Evolutionary conservation across 192 early-diverging fungal genomes (phyloP).

Genomic region (Kickxella alabastrina): DNA sequence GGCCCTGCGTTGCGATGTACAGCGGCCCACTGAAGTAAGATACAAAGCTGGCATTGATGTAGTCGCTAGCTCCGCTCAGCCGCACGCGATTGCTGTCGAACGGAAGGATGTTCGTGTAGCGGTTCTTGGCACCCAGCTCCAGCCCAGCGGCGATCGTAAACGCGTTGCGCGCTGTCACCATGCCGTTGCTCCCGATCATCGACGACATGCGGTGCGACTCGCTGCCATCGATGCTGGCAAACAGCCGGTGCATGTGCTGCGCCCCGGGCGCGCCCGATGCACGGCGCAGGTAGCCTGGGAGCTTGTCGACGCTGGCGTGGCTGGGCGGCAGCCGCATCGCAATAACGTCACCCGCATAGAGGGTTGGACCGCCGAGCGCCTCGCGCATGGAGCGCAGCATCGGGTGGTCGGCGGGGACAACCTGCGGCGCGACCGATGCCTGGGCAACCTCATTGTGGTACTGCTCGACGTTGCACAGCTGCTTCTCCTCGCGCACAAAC

Average conservation of each 20-base stretch:
- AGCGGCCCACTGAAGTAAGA: constrained; percentile 45
- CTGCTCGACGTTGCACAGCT: constrained; percentile 19
- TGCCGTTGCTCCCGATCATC: constrained; percentile 56
- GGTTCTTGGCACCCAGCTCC: constrained; percentile 63
- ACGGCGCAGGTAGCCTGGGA: constrained; percentile 31
- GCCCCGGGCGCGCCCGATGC: constrained; percentile 29
- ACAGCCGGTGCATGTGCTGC: constrained; percentile 22
- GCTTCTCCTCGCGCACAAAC: constrained; percentile 14
- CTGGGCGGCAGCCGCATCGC: constrained; percentile 39
- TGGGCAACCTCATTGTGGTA: background rate
- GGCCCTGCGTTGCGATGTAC: constrained; percentile 91
- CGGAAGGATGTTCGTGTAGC: constrained; percentile 84
- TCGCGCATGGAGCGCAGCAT: constrained; percentile 48
- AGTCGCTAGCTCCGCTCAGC: constrained; percentile 50
- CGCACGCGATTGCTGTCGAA: constrained; percentile 64
- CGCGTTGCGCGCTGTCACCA: constrained; percentile 49
- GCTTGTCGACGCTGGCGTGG: background rate
- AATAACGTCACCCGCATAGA: constrained; percentile 27
- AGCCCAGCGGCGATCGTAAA: constrained; percentile 74
- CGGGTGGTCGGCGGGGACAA: constrained; percentile 29
- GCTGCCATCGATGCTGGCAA: constrained; percentile 58
- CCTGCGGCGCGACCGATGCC: background rate
- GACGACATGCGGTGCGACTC: constrained; percentile 68
- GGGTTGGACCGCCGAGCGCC: constrained; percentile 33
- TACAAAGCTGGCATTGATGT: constrained; percentile 84